Base-by-base conservation (phyloP, 23 red algal species). In the Cyanidium caldarium region DNA sequence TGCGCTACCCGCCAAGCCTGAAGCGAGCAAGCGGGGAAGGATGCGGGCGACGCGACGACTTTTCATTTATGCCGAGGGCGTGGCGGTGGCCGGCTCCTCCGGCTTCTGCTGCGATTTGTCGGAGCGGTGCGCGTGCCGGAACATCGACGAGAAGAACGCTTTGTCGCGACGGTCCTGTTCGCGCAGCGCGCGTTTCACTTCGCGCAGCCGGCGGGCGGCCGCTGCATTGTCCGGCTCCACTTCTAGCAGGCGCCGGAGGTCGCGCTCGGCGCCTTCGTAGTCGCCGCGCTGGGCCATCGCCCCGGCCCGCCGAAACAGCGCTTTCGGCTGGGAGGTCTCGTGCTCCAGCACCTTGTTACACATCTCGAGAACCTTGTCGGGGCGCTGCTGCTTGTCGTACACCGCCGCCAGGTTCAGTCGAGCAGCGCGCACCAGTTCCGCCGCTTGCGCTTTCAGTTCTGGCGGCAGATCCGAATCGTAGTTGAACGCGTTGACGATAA, bases 261-360 rank as follows among this genome's bases (percentile, higher is more conserved):
- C 70, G 16, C 39, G 33, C 17, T 42, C 70, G 30, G 70, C 70
- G 5, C 39, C 33, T 17, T 61, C 46, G 34, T 61, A 56, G 35
- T 75, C 70, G 0, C 35, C 38, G 1, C 33, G 46, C 14, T 26
- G 30, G 34, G 43, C 19, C 36, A 40, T 40, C 36, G 70, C 70
- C 13, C 38, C 17, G 13, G 70, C 70, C 31, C 70, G 46, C 38
- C 70, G 38, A 56, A 26, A 75, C 7, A 75, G 42, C 39, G 83
- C 88, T 44, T 94, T 94, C 0, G 79, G 61, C 38, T 94, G 82
- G 33, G 78, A 68, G 30, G 81, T 77, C n/a, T 86, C 68, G 66
- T 80, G 57, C 15, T 86, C 88, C 17, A 94, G 65, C 23, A 74
- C 88, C 36, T 94, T 94, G 56, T 82, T 82, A 58, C 82, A 86